Evolutionary conservation across 2,329 filamentous ascomycete species (phyloP).

Genomic region (Penicillium sclerotigenum): DNA sequence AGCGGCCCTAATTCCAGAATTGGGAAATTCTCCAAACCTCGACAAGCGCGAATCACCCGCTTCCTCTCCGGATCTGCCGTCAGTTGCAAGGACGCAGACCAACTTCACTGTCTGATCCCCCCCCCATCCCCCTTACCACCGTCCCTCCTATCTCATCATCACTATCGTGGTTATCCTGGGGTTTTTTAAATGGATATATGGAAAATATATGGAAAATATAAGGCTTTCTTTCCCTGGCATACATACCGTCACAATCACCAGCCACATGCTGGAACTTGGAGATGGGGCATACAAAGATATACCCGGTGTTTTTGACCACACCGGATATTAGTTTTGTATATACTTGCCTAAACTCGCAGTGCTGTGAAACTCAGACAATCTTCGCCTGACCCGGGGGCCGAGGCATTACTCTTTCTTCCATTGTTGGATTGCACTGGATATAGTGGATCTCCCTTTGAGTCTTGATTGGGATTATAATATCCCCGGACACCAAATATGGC

Average conservation of each 20-base stretch:
- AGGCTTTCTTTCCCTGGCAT: background rate
- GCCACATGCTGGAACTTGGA: background rate
- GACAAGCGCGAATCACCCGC: background rate
- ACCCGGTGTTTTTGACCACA: background rate
- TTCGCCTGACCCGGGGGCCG: background rate
- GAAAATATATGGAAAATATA: background rate
- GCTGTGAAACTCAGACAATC: background rate
- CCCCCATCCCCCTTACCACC: background rate
- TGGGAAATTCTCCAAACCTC: background rate
- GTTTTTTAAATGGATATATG: background rate
- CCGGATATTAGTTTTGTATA: background rate
- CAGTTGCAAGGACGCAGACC: background rate
- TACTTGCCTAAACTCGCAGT: too few relatives aligned
- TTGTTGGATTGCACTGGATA: background rate
- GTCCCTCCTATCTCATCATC: background rate
- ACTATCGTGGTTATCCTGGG: background rate
- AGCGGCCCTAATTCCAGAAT: background rate
- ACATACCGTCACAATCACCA: background rate
- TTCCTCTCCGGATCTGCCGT: background rate
- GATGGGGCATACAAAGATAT: background rate
- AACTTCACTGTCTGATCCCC: background rate
- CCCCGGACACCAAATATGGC: background rate
- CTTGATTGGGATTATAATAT: background rate
- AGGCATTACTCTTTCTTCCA: background rate
- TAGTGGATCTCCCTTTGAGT: background rate